These are phyloP conservation scores for Trichaptum fuscoviolaceum DNA, from an alignment of 768 basidiomycete species.

Conservation along the genomic window DNA sequence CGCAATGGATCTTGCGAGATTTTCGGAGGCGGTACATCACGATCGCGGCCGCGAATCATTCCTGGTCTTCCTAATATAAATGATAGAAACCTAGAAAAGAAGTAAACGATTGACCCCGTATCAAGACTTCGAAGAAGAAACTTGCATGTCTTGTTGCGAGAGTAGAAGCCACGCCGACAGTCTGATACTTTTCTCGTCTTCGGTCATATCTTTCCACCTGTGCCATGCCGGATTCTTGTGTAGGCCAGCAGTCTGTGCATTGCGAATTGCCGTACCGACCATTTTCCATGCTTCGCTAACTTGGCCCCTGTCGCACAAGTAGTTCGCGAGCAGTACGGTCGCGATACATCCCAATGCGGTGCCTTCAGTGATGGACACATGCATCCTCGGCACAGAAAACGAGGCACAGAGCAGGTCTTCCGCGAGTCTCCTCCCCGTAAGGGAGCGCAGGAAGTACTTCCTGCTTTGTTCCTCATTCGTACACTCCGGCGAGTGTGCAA, in stretches of 20 bases:
- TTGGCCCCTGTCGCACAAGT: conserved; percentile 41
- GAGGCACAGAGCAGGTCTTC: conserved; percentile 37
- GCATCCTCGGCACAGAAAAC: conserved; percentile 21
- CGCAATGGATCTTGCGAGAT: conserved; percentile 13
- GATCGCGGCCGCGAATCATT: conserved; percentile 32
- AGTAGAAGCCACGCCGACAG: conserved; percentile 22
- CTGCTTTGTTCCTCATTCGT: conserved; percentile 16
- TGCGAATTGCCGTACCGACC: conserved; percentile 17
- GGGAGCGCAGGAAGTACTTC: conserved; percentile 36
- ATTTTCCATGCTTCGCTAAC: conserved; percentile 36
- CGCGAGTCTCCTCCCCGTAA: conserved; percentile 40
- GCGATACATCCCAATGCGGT: conserved; percentile 43
- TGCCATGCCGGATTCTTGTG: conserved; percentile 22
- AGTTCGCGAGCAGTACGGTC: conserved; percentile 38
- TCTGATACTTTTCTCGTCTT: conserved; percentile 20
- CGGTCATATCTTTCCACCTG: conserved; percentile 23
- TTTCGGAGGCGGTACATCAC: conserved; percentile 31
- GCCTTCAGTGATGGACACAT: conserved; percentile 34
- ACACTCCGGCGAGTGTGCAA: conserved; percentile 36
- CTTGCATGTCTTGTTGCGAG: conserved; percentile 19
- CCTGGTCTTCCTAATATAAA: conserved; percentile 41
- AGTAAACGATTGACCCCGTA: conserved; percentile 11
- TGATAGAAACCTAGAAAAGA: conserved; percentile 32
- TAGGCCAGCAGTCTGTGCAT: conserved; percentile 22
- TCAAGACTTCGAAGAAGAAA: conserved; percentile 6